A percentile compares a stretch with the other conserved stretches of the same genome.
Evolutionary conservation across 2,329 filamentous ascomycete genomes (phyloP).

Genomic region (Fusarium sp.): DNA sequence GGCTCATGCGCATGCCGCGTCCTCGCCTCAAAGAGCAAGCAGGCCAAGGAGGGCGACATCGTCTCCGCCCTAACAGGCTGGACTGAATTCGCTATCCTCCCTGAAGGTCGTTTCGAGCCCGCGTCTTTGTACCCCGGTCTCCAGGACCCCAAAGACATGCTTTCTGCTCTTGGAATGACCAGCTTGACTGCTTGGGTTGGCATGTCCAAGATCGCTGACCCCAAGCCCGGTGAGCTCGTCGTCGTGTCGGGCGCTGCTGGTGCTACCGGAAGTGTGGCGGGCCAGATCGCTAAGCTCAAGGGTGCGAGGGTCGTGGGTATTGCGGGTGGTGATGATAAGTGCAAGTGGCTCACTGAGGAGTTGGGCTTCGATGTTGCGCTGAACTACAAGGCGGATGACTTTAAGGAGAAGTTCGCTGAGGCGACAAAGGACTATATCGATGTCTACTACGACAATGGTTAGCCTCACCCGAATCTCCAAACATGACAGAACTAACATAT

Average conservation of each 20-base stretch:
- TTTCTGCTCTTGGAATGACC: slow-evolving; percentile 72
- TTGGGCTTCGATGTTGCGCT: slow-evolving; percentile 74
- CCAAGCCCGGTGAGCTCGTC: slow-evolving; percentile 76
- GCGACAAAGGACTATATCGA: slow-evolving; percentile 70
- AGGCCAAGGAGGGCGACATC: slow-evolving; percentile 66
- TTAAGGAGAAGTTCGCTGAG: slow-evolving; percentile 67
- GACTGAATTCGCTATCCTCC: slow-evolving; percentile 72
- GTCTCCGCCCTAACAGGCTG: slow-evolving; percentile 69
- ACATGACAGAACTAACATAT: not conserved
- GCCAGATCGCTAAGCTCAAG: slow-evolving; percentile 81
- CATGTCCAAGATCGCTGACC: slow-evolving; percentile 73
- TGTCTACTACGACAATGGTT: slow-evolving; percentile 76
- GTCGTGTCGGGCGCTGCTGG: slow-evolving; percentile 83
- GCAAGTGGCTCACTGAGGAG: slow-evolving; percentile 70
- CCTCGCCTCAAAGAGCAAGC: slow-evolving; percentile 66
- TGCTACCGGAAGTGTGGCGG: slow-evolving; percentile 79
- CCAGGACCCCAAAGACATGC: slow-evolving; percentile 64
- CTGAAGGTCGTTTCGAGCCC: slow-evolving; percentile 60
- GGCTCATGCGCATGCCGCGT: slow-evolving; percentile 70
- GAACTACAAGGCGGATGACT: slow-evolving; percentile 75
- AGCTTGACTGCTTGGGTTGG: slow-evolving; percentile 83
- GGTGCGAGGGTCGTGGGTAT: slow-evolving; percentile 72
- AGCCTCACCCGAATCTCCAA: not conserved
- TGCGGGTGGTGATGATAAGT: slow-evolving; percentile 75
- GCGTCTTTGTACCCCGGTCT: slow-evolving; percentile 54